Base-by-base conservation (phyloP, 495 filamentous ascomycete species). In the Chaetomidium leptoderma region DNA sequence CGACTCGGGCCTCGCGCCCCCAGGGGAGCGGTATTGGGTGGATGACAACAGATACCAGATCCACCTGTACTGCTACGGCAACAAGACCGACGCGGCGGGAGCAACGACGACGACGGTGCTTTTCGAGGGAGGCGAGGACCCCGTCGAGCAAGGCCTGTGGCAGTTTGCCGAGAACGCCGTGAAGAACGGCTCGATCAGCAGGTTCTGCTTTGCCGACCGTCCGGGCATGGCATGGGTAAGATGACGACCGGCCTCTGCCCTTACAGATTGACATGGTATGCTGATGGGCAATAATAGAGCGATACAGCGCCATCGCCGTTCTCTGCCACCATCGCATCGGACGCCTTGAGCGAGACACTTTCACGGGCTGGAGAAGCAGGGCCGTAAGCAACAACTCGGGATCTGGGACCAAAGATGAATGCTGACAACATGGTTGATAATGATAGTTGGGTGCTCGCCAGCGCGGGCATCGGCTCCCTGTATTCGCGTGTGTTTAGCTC, bases 191-290 rank as follows among this genome's bases (percentile, higher is more conserved):
- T 85, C 83, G 27, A 93, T 98, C 58, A 68, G 72, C 47, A 85
- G 92, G 44, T 98, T 93, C 72, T 98, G 93, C 76, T 97, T 95
- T 72, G 95, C 89, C 74, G 93, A 98, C 65, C 87, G 93, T 21
- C 93, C 93, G 1, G 93, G 93, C 1, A 75, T 91, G 49, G 91
- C 79, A 35, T 96, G 88, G 84, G 93, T 75, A 64, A 65, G 72
- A n/a, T 11, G 16, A 17, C 16, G 7, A 17, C 30, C 47, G 3
- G n/a, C 0, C 32, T 11, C 39, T 0, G 40, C 21, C 8, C 9
- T 42, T 33, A 2, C 7, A 21, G 17, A 19, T 29, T 32, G 11
- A 46, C 13, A 36, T n/a, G 6, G 30, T 14, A 24, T 13, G 50
- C 58, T 53, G 13, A 62, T 44, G 43, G 4, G 16, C 6, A 14